A percentile compares a stretch with the other conserved stretches of the same genome.
phyloP scores from a whole-genome alignment of 106 monocot species.

The Dendrobium nobile region DNA sequence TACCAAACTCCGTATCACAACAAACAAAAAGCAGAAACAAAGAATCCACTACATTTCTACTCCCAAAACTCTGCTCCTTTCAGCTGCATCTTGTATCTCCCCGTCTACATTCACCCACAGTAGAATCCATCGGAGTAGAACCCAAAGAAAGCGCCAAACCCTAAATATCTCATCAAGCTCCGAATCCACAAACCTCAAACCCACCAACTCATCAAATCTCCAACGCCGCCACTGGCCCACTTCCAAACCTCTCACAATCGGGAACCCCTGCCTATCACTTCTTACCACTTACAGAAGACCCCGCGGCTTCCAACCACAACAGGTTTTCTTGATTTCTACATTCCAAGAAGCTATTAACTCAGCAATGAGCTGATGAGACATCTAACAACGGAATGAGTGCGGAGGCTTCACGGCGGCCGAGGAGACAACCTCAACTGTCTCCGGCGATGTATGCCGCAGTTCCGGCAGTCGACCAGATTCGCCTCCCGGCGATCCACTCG shows the following conservation, averaged over 20 bases:
- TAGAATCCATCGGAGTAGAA: background rate
- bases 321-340: background rate
- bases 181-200: background rate
- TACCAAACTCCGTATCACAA: background rate
- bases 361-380: background rate
- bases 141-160: background rate
- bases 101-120: background rate
- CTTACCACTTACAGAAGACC: background rate
- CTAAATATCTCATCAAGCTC: background rate
- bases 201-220: background rate
- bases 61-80: background rate
- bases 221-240: background rate
- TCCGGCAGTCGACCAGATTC: background rate
- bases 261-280: background rate
- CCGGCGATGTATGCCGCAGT: background rate
- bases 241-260: background rate
- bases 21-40: background rate
- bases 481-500: background rate
- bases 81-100: background rate
- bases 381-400: background rate
- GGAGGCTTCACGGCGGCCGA: background rate
- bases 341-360: background rate
- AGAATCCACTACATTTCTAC: conserved; percentile 3
- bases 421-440: background rate
- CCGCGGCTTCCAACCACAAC: background rate